Conservation (phyloP, 2,329 filamentous ascomycete genomes). For the Xylariaceae sp. region DNA sequence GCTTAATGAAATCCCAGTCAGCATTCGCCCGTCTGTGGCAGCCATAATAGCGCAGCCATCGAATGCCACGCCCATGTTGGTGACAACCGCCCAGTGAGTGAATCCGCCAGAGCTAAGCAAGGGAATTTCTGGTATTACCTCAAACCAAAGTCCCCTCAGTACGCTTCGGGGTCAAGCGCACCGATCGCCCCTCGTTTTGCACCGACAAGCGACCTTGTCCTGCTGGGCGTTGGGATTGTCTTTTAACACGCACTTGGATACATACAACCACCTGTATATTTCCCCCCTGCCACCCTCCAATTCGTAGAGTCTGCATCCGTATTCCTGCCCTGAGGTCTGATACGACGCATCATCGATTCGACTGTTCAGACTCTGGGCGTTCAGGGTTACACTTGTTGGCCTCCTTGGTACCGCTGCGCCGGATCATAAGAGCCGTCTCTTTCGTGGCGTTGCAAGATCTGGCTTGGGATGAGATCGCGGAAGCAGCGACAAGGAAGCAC, state of each 20-base stretch:
- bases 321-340: conserved; percentile 1
- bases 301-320: conserved; percentile 9
- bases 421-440: conserved; percentile 3
- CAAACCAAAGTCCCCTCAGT: conserved; percentile 11
- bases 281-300: conserved; percentile 1
- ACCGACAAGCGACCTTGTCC: conserved; percentile 10
- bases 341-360: neutral
- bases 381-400: neutral
- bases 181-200: conserved; percentile 5
- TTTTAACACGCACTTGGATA: conserved; percentile 4
- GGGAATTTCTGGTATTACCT: conserved; percentile 19
- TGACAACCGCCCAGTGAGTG: neutral
- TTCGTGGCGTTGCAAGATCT: conserved; percentile 4
- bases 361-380: neutral
- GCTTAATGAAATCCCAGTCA: neutral
- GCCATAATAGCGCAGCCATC: conserved; percentile 1
- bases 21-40: neutral
- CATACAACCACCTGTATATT: neutral
- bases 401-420: conserved; percentile 7
- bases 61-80: conserved; percentile 5
- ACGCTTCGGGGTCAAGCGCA: conserved; percentile 10
- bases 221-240: conserved; percentile 1
- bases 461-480: conserved; percentile 10
- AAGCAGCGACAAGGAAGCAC: conserved; percentile 5
- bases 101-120: conserved; percentile 11